Evolutionary conservation across 306 rosid genomes (phyloP), one percentile per base, ranked within the genome.

Genomic region (Trifolium dubium): DNA sequence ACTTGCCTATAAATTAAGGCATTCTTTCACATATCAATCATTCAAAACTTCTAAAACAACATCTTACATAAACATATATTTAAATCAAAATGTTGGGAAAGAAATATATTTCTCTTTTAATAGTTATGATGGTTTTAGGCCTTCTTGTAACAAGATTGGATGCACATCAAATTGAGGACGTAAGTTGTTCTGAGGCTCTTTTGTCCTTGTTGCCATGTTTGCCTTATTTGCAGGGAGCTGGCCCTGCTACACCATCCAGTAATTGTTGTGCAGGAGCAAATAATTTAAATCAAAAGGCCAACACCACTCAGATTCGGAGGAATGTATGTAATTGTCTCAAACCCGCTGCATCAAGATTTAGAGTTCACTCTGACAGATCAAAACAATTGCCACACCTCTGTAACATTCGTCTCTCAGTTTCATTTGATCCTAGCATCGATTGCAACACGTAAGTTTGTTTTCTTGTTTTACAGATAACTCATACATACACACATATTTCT

Each of bases 1-100:
- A 1, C 35, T 32, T 32, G 35, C 5, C 35, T 32, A 32, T 32
- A 32, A 32, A 32, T 32, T 32, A 32, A 32, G 5, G 35, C 35
- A 32, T 32, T 1, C 23, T 32, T 32, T 0, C 5, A 2, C 5
- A 1, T 3, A 0, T 32, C 5, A 32, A 3, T 32, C 17, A 46
- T 46, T 46, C 51, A 3, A 12, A 12, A 46, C 12, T 14, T 46
- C 6, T 5, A 46, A 4, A 46, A 0, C 2, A 46, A 3, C 2
- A 12, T 1, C 51, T 3, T 1, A 46, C 1, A 4, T 46, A 14
- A 6, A 46, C n/a, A 46, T 80, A 80, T 75, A 85, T 70, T 77
- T 5, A 62, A 34, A 17, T 10, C 3, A 61, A 32, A 28, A 62
- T 34, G 67, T 2, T 4, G 12, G 67, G 3, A 3, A 62, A 62